phyloP scores from a whole-genome alignment of 441 rosid species.

The Populus hybrid region DNA sequence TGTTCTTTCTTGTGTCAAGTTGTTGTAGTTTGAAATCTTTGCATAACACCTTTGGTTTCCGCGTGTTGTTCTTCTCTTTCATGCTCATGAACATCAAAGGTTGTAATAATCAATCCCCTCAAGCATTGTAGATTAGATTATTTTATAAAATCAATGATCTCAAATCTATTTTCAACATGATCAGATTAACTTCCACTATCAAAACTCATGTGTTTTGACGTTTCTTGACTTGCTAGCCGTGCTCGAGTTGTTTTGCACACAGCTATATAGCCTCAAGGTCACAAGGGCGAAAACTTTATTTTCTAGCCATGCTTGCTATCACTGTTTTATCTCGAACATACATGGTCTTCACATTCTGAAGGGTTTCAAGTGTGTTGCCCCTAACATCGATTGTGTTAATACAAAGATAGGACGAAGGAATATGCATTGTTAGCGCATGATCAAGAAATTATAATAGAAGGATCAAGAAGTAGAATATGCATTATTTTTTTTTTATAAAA shows the following conservation, averaged over 20 bases:
- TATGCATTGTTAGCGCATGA: neutral
- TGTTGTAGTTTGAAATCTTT: neutral
- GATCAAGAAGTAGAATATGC: neutral
- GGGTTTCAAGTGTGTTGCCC: neutral
- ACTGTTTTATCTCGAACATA: too few relatives aligned
- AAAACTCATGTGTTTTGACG: neutral
- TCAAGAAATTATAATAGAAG: neutral
- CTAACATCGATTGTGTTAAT: neutral
- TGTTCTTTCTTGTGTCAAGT: conserved; percentile 2
- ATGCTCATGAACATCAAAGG: neutral
- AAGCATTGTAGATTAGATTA: conserved; percentile 9
- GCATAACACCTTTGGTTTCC: neutral
- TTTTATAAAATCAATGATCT: neutral
- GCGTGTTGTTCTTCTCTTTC: neutral
- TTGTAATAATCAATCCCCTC: neutral
- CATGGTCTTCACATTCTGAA: neutral
- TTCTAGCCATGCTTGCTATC: too few relatives aligned
- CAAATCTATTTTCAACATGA: neutral
- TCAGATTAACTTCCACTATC: too few relatives aligned
- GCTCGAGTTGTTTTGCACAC: neutral
- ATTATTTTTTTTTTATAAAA: too few relatives aligned
- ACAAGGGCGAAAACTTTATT: too few relatives aligned
- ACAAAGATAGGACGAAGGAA: neutral
- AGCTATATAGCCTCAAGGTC: too few relatives aligned
- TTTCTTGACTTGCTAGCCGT: neutral